phyloP scores from a whole-genome alignment of 164 flowering plant genomes.

The Warburgia ugandensis region DNA sequence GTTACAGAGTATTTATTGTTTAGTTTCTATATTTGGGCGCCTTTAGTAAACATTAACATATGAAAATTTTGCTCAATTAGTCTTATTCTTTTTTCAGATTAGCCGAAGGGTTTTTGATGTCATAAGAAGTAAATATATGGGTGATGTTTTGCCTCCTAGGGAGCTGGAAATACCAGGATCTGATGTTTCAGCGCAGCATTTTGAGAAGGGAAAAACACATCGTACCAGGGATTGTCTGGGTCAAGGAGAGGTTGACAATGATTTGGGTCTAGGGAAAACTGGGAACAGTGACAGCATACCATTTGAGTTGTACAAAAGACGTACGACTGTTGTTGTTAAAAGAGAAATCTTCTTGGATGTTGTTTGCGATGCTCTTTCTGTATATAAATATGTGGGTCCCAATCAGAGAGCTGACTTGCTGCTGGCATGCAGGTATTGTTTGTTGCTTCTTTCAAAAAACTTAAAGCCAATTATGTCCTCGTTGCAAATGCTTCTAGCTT shows the following conservation, averaged over 20 bases:
- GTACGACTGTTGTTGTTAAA: constrained; percentile 58
- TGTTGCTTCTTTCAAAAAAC: no score
- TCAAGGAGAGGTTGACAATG: constrained; percentile 13
- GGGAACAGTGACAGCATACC: constrained; percentile 31
- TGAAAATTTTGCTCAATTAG: no score
- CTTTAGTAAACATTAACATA: background rate
- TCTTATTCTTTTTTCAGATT: constrained; percentile 43
- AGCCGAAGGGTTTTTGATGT: constrained; percentile 78
- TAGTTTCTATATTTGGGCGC: background rate
- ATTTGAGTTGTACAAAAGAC: constrained; percentile 70
- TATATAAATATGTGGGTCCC: constrained; percentile 75
- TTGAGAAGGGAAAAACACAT: constrained; percentile 19
- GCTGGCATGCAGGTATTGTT: constrained; percentile 87
- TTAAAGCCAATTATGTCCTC: no score
- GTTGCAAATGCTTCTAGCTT: no score
- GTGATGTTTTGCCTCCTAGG: constrained; percentile 26
- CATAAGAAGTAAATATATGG: constrained; percentile 41
- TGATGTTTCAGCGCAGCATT: constrained; percentile 16
- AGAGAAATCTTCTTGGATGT: constrained; percentile 65
- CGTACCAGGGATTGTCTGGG: no score
- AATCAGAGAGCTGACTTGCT: constrained; percentile 77
- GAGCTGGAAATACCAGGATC: constrained; percentile 19
- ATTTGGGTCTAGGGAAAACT: constrained; percentile 22
- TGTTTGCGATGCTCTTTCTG: constrained; percentile 73
- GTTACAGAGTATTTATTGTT: no score